A percentile compares a stretch with the other conserved stretches of the same genome.
Conservation (phyloP, 768 basidiomycete species). For the Nidularia pulvinata region DNA sequence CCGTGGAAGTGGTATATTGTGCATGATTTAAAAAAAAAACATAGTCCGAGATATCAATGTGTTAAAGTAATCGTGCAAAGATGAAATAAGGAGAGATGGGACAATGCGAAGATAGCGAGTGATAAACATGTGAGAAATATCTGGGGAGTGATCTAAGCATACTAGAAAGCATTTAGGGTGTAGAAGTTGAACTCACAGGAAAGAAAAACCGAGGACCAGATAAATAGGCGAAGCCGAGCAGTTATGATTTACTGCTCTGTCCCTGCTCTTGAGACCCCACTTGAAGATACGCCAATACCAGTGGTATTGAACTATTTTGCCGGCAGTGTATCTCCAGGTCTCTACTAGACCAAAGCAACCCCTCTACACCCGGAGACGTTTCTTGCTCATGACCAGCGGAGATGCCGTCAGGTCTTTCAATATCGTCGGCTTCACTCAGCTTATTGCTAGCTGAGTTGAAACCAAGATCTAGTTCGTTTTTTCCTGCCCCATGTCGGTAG, state of each 20-base stretch:
- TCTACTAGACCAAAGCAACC: constrained; percentile 72
- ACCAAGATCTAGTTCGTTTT: constrained; percentile 58
- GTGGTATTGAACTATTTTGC: constrained; percentile 86
- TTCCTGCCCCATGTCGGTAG: constrained; percentile 65
- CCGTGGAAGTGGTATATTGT: too few species aligned
- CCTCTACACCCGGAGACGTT: constrained; percentile 23
- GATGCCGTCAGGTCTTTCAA: background rate
- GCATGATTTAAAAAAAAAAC: too few species aligned
- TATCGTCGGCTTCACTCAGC: constrained; percentile 8
- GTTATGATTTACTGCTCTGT: background rate
- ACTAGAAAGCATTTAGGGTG: too few species aligned
- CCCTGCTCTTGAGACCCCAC: constrained; percentile 42
- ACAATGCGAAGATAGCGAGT: background rate
- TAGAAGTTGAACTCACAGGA: background rate
- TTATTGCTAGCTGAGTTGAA: constrained; percentile 1
- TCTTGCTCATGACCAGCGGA: background rate
- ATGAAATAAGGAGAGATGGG: constrained; percentile 2
- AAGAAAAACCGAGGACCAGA: background rate
- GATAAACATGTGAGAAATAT: background rate
- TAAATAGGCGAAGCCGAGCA: background rate
- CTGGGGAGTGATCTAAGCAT: background rate
- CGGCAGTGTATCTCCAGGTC: constrained; percentile 84
- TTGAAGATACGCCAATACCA: constrained; percentile 67
- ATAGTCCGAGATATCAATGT: background rate
- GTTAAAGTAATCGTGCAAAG: constrained; percentile 8